phyloP scores from a whole-genome alignment of 2,329 filamentous ascomycete genomes.

The Aspergillus hiratsukae region DNA sequence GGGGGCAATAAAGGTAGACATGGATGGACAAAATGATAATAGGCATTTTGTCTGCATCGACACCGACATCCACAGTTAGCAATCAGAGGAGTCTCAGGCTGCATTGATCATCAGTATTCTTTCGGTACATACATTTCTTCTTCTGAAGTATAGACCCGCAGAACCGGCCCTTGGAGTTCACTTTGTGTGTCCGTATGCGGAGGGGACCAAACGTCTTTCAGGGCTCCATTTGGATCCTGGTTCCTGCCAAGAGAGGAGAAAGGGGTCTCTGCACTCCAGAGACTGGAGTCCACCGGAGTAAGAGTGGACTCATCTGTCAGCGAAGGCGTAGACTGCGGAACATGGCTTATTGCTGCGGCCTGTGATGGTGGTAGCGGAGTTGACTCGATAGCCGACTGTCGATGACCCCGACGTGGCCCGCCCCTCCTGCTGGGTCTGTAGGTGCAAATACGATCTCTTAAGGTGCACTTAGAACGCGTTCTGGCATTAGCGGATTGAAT shows the following conservation, averaged over 20 bases:
- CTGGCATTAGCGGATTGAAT: neutral
- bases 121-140: neutral
- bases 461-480: neutral
- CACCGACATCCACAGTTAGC: neutral
- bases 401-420: neutral
- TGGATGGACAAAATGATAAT: neutral
- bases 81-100: neutral
- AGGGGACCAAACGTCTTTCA: neutral
- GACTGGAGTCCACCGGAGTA: neutral
- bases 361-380: neutral
- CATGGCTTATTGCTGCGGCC: neutral
- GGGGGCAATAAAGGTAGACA: neutral
- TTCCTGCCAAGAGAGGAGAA: neutral
- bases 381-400: neutral
- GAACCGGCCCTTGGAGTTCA: neutral
- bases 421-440: neutral
- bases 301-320: neutral
- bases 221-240: neutral
- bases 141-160: neutral
- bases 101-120: neutral
- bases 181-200: neutral
- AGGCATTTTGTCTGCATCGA: neutral
- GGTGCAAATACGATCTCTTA: neutral
- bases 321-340: neutral
- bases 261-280: neutral